Conservation (phyloP, 1,284 basidiomycete genomes). For the Vanrija pseudolonga region DNA sequence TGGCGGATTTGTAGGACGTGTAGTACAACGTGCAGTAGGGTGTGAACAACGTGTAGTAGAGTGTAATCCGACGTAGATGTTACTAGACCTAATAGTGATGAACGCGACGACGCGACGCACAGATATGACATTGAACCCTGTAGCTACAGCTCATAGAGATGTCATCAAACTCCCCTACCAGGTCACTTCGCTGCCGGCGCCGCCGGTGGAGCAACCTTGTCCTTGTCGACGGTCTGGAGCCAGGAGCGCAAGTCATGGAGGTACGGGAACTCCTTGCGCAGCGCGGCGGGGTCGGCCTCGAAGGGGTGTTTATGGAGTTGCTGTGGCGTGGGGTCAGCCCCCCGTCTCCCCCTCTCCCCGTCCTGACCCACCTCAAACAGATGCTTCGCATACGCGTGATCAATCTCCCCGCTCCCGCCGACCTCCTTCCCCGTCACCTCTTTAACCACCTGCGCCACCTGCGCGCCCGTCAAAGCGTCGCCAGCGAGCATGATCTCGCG, state of each 20-base stretch:
- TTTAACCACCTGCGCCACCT: not conserved
- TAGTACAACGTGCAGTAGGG: too few relatives aligned
- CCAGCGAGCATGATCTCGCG: not conserved
- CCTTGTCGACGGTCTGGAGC: not conserved
- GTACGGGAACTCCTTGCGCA: not conserved
- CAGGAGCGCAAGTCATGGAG: not conserved
- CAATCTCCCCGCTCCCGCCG: not conserved
- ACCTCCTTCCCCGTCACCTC: not conserved
- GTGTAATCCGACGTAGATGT: too few relatives aligned
- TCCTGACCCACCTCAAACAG: not conserved
- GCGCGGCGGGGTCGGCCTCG: not conserved
- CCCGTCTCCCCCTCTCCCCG: not conserved
- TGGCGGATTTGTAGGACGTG: conserved; percentile 22
- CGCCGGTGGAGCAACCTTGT: too few relatives aligned
- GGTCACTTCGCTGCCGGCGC: too few relatives aligned
- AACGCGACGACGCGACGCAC: too few relatives aligned
- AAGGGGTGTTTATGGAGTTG: not conserved
- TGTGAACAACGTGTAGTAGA: too few relatives aligned
- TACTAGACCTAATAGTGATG: too few relatives aligned
- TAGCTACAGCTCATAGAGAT: too few relatives aligned
- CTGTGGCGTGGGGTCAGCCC: not conserved
- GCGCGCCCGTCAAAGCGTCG: not conserved
- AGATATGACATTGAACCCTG: too few relatives aligned
- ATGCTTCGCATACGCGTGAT: not conserved
- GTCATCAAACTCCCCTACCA: too few relatives aligned